Conservation (phyloP, 352 stramenopile species). For the Phytophthora nicotianae region DNA sequence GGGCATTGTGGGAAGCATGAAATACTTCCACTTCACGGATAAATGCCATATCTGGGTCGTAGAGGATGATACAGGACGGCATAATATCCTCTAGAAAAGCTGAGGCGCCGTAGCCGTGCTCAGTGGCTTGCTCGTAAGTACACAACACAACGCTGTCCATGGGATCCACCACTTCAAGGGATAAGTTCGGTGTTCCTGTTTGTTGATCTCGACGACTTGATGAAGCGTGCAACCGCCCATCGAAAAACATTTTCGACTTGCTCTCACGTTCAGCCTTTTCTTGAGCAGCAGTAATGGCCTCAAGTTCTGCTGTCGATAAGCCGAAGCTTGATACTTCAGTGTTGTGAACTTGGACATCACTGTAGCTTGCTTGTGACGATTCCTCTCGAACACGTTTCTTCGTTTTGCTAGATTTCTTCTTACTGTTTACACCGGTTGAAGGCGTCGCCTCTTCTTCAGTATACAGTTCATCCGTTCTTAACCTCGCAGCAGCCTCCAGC, state of each 20-base stretch:
- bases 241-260: conserved; percentile 27
- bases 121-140: conserved; percentile 79
- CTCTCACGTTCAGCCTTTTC: conserved; percentile 29
- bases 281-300: conserved; percentile 46
- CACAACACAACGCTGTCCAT: conserved; percentile 68
- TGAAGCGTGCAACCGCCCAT: conserved; percentile 20
- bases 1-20: conserved; percentile 55
- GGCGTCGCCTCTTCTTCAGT: conserved; percentile 26
- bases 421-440: conserved; percentile 16
- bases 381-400: conserved; percentile 44
- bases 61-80: conserved; percentile 93
- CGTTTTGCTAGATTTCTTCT: conserved; percentile 24
- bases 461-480: conserved; percentile 52
- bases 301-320: conserved; percentile 71
- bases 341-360: conserved; percentile 31
- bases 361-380: conserved; percentile 25
- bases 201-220: conserved; percentile 9
- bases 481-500: conserved; percentile 53
- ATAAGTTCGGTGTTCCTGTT: conserved; percentile 43
- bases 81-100: conserved; percentile 90
- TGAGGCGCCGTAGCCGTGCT: conserved; percentile 59
- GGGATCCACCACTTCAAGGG: conserved; percentile 55
- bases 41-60: conserved; percentile 95
- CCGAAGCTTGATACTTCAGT: conserved; percentile 75
- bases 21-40: conserved; percentile 96